These are phyloP conservation scores for Suillus subaureus DNA, from an alignment of 768 basidiomycete genomes.

Conservation along the genomic window DNA sequence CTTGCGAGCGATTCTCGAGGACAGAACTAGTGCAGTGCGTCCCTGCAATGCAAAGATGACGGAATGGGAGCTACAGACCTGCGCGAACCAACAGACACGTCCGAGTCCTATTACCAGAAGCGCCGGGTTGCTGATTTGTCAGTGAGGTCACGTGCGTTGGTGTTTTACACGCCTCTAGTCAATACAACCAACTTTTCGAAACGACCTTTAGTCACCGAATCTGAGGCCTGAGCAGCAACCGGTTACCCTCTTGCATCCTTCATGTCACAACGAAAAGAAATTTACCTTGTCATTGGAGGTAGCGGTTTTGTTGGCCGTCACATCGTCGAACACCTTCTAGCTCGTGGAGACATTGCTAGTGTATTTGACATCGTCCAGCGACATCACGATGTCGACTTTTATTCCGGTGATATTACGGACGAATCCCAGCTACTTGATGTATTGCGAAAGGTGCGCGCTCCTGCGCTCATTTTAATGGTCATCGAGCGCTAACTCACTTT, in stretches of 20 bases:
- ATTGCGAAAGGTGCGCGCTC: conserved; percentile 62
- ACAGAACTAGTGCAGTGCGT: too few species aligned
- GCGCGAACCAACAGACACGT: neutral
- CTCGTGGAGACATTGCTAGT: conserved; percentile 77
- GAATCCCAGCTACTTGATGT: conserved; percentile 71
- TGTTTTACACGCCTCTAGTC: neutral
- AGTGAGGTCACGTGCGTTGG: neutral
- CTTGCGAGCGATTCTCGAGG: too few species aligned
- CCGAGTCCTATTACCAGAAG: neutral
- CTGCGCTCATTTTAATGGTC: neutral
- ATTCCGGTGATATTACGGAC: conserved; percentile 86
- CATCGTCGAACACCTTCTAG: conserved; percentile 84
- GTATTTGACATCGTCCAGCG: conserved; percentile 93
- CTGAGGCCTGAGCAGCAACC: too few species aligned
- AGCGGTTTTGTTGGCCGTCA: conserved; percentile 91
- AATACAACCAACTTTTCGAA: neutral
- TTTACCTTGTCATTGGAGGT: conserved; percentile 92
- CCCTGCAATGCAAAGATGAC: neutral
- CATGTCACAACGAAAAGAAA: conserved; percentile 46
- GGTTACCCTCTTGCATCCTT: neutral
- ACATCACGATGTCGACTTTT: conserved; percentile 85
- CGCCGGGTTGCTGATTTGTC: neutral
- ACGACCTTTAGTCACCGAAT: too few species aligned
- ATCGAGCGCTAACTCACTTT: neutral
- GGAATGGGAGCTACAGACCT: neutral